Conservation (phyloP, 73 alveolate species). For the Paramecium sexaurelia region DNA sequence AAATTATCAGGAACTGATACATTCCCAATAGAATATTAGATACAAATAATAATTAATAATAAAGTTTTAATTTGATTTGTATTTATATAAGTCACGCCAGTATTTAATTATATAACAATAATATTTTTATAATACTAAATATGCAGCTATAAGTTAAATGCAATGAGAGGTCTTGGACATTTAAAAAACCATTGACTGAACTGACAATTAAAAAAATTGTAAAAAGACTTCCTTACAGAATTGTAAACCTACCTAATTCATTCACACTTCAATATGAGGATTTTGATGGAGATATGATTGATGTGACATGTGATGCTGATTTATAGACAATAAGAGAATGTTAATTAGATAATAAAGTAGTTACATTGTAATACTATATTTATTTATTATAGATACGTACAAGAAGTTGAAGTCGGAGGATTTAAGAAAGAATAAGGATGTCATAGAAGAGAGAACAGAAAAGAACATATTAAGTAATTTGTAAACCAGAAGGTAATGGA, state of each 20-base stretch:
- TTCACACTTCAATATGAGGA: slow-evolving; percentile 37
- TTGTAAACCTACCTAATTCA: neutral
- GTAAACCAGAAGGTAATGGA: neutral
- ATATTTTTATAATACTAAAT: neutral
- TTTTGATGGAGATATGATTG: slow-evolving; percentile 53
- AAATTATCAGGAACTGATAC: slow-evolving; percentile 51
- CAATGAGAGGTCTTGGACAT: neutral
- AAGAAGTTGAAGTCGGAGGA: neutral
- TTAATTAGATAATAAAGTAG: neutral
- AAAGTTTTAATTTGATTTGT: neutral
- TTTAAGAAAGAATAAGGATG: neutral
- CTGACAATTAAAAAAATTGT: neutral
- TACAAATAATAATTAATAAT: neutral
- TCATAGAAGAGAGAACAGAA: neutral
- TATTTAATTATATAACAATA: neutral
- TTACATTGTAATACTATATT: neutral
- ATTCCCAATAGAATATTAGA: slow-evolving; percentile 35
- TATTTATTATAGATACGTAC: neutral
- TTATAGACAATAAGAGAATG: neutral
- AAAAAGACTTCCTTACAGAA: neutral
- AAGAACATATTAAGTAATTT: neutral
- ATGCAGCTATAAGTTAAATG: slow-evolving; percentile 20
- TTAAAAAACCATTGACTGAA: neutral
- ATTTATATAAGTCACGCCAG: neutral
- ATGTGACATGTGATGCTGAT: slow-evolving; percentile 52